Base-by-base conservation (phyloP, 148 eudicot species). In the Dianthus caryophyllus region DNA sequence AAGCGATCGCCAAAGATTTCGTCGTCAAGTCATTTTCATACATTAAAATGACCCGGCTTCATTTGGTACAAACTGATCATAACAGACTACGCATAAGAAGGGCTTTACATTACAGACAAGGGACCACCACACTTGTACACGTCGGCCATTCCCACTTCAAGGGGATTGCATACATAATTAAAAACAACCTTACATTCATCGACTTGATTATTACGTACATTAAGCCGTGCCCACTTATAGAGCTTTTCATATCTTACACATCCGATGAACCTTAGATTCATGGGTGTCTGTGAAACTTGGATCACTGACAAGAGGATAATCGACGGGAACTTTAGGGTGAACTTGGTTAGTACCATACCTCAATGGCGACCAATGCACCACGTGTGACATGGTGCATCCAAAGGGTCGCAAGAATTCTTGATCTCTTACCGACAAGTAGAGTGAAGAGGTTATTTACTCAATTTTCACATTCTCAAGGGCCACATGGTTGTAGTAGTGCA, bases 291-390 rank as follows among this genome's bases (percentile, higher is more conserved):
- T 58, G 41, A 5, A 41, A 71, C 68, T 41, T 29, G 63, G 46
- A 64, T 63, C 53, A 64, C 63, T 43, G 58, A 53, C 33, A 44
- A 53, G 41, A 71, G 17, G n/a, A 27, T 71, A 20, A 53, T 71
- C 68, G n/a, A 20, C 27, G 16, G 39, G 14, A 24, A 48, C 65
- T 30, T 30, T 52, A 43, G 25, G 29, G 41, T 38, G 20, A 36
- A 38, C 51, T n/a, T 24, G 25, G 46, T 61, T 49, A 21, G 66
- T 55, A 29, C n/a, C 38, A 38, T 21, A 51, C 27, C 52, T 44
- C 69, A 30, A 38, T 10, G 9, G 43, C 51, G 17, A 54, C 30
- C 12, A 17, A 47, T 12, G 18, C 46, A 68, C 43, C 53, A 44
- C 15, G 20, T 9, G 38, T 33, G 38, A 33, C 38, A 33, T 33